A percentile compares a stretch with the other conserved stretches of the same genome.
These are phyloP conservation scores for Solanum dulcamara DNA, from an alignment of 257 asterid species.

Conservation along the genomic window DNA sequence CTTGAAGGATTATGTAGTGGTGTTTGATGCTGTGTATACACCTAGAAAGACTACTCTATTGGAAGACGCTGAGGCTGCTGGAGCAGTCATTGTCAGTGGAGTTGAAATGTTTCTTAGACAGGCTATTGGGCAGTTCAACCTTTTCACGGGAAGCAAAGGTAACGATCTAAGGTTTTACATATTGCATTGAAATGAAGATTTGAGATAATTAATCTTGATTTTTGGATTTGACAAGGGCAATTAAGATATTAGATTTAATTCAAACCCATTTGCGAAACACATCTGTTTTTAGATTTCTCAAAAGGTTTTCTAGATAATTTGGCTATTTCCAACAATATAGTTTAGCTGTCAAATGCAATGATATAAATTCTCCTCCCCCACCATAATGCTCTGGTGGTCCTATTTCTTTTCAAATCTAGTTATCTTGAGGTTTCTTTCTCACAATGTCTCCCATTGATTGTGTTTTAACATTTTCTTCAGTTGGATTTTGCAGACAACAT, in stretches of 20 bases:
- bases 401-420: background rate
- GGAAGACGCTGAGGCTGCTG: slow-evolving; percentile 55
- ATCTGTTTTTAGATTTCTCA: background rate
- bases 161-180: background rate
- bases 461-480: background rate
- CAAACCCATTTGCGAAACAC: background rate
- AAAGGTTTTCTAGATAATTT: background rate
- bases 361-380: background rate
- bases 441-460: background rate
- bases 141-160: slow-evolving; percentile 49
- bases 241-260: background rate
- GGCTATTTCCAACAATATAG: background rate
- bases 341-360: background rate
- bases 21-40: slow-evolving; percentile 57
- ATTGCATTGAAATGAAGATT: background rate
- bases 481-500: background rate
- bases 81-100: slow-evolving; percentile 49
- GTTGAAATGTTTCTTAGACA: slow-evolving; percentile 69
- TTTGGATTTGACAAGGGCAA: background rate
- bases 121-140: slow-evolving; percentile 50
- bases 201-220: background rate
- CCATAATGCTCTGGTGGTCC: background rate
- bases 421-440: background rate
- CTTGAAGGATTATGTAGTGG: slow-evolving; percentile 31
- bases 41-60: slow-evolving; percentile 44